Base-by-base conservation (phyloP, 441 rosid species). In the Kokia cookei region DNA sequence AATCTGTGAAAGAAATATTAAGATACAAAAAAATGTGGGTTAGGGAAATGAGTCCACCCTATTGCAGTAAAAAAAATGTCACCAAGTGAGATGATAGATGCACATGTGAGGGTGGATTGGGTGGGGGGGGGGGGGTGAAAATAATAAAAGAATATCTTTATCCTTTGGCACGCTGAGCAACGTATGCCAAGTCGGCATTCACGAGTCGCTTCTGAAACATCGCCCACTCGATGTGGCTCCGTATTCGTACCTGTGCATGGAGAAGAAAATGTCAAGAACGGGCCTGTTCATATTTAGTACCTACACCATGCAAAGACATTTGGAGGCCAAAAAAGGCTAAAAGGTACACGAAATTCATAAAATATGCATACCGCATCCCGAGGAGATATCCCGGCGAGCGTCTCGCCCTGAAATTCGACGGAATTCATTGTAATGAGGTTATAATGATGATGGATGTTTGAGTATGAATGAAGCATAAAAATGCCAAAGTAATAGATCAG, bases 181-280 rank as follows among this genome's bases (percentile, higher is more conserved):
- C 29, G 70, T 84, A 86, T 13, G 79, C 82, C 79, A 84, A 76
- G 73, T 90, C 95, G 17, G 95, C 95, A 70, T 63, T 67, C 9
- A 82, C 76, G 0, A 90, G 81, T 0, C 95, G 90, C 35, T 82
- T 76, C 82, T 85, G 91, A 81, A 89, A 90, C 76, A 88, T 61
- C 0, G 85, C 67, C 95, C 95, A 90, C 79, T 90, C 95, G 6
- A 65, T 78, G 81, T 86, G 79, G 83, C 93, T 89, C 74, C 95
- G 78, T 55, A 79, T 84, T 80, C 90, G 86, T 37, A 90, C 93
- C 95, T 90, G 84, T 47, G 59, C 78, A 57, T 3, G 50, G 22
- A 71, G 67, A 63, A 45, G 53, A 76, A 48, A 48, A 19, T 19
- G 22, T 19, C 22, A 19, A 19, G 22, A 19, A 19, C 22, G 22